phyloP scores from a whole-genome alignment of 2,329 filamentous ascomycete species.

The Trichoderma citrinoviride region DNA sequence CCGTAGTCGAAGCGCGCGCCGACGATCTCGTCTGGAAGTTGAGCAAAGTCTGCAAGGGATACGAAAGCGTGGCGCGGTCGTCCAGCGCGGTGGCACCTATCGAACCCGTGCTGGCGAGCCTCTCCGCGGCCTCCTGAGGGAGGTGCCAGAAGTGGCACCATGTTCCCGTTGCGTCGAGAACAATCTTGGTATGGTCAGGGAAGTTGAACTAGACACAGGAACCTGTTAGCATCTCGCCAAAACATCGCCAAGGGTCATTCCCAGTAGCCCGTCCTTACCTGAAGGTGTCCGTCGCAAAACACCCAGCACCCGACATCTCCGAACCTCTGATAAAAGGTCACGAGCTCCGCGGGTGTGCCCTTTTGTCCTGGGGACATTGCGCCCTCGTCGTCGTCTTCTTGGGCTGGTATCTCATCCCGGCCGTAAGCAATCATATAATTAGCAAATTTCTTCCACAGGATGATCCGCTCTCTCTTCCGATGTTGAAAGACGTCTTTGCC shows the following conservation, averaged over 20 bases:
- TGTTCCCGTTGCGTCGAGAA: conserved; percentile 70
- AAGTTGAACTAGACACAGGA: conserved; percentile 68
- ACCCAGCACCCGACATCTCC: conserved; percentile 80
- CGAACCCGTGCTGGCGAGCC: conserved; percentile 62
- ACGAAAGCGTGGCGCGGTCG: conserved; percentile 67
- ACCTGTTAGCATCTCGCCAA: conserved; percentile 26
- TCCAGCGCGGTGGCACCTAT: conserved; percentile 69
- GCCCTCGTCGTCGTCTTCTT: conserved; percentile 44
- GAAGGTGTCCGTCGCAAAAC: conserved; percentile 75
- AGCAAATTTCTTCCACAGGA: conserved; percentile 70
- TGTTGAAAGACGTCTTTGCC: conserved; percentile 65
- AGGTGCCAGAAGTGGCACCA: conserved; percentile 78
- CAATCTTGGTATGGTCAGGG: conserved; percentile 82
- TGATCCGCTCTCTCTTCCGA: conserved; percentile 63
- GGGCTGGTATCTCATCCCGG: conserved; percentile 58
- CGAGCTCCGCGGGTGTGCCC: conserved; percentile 52
- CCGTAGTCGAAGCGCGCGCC: conserved; percentile 42
- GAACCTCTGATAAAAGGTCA: conserved; percentile 78
- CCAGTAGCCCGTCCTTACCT: conserved; percentile 47
- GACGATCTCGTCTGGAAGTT: conserved; percentile 58
- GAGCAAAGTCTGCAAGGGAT: conserved; percentile 69
- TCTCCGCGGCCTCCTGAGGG: conserved; percentile 65
- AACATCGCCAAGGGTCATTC: not conserved
- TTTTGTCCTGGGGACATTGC: conserved; percentile 40
- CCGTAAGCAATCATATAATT: conserved; percentile 74